Conservation (phyloP, 2,329 filamentous ascomycete genomes). For the Aspergillus novoparasiticus region DNA sequence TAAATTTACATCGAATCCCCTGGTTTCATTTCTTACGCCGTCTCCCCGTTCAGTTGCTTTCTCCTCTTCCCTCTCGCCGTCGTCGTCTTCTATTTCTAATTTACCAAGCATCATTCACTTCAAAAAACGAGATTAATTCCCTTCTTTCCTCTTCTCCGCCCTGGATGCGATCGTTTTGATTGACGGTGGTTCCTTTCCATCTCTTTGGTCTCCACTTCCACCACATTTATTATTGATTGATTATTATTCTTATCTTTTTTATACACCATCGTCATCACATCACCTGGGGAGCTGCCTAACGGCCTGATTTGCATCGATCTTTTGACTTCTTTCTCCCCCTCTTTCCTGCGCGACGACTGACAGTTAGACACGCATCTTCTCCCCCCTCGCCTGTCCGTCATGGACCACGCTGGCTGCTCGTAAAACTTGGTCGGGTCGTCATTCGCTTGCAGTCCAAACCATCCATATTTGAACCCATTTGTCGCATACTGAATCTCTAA, state of each 20-base stretch:
- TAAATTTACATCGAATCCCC: background rate
- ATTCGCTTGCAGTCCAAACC: conserved; percentile 6
- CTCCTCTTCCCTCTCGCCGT: conserved; percentile 5
- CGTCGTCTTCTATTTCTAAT: conserved; percentile 7
- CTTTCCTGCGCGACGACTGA: conserved; percentile 15
- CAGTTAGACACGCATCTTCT: conserved; percentile 3
- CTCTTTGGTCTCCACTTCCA: background rate
- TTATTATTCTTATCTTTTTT: conserved; percentile 4
- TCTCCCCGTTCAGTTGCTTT: conserved; percentile 4
- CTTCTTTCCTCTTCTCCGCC: background rate
- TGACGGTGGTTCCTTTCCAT: background rate
- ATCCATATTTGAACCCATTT: background rate
- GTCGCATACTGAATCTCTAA: conserved; percentile 6
- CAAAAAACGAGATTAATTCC: background rate
- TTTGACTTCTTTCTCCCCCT: conserved; percentile 10
- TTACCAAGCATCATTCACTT: background rate
- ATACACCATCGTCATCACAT: conserved; percentile 3
- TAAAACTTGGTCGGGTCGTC: conserved; percentile 14
- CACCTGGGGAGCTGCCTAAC: conserved; percentile 23
- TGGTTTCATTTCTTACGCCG: background rate
- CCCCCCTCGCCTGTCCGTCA: conserved; percentile 18
- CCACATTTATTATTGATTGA: background rate
- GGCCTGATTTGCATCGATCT: conserved; percentile 18
- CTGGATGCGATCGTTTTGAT: background rate
- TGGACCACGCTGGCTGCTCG: conserved; percentile 29